phyloP scores from a whole-genome alignment of 495 filamentous ascomycete genomes.

The Mycothermus thermophilus region DNA sequence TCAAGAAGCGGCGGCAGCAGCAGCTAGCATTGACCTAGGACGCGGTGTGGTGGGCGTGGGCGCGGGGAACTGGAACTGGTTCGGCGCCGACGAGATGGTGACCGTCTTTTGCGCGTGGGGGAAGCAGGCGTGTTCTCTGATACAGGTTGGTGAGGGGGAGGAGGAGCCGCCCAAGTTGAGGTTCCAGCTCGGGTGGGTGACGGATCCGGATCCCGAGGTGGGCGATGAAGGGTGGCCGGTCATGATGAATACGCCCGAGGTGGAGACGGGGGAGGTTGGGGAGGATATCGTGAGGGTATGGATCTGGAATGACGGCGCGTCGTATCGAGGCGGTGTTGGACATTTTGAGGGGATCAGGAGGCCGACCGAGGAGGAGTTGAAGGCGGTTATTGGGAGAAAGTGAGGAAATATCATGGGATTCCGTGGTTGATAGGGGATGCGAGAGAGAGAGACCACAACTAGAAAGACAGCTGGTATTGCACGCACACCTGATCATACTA shows the following conservation, averaged over 20 bases:
- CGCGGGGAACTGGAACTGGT: not conserved
- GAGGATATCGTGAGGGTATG: slow-evolving; percentile 13
- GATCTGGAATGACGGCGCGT: slow-evolving; percentile 14
- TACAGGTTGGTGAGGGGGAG: not conserved
- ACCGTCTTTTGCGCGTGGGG: slow-evolving; percentile 9
- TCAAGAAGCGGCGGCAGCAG: not conserved
- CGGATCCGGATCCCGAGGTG: too few relatives aligned
- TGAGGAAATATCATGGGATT: not conserved
- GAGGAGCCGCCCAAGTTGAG: too few relatives aligned
- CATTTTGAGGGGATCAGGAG: slow-evolving; percentile 13
- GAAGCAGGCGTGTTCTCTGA: too few relatives aligned
- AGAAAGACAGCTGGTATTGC: not conserved
- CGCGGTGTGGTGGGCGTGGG: not conserved
- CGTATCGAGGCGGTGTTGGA: slow-evolving; percentile 8
- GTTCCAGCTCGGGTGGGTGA: slow-evolving; percentile 12
- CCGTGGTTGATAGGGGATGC: not conserved
- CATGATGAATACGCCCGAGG: slow-evolving; percentile 10
- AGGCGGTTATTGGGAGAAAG: not conserved
- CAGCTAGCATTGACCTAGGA: not conserved
- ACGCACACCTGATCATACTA: too few relatives aligned
- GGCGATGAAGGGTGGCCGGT: slow-evolving; percentile 10
- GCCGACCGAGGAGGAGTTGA: slow-evolving; percentile 3
- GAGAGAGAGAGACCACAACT: not conserved
- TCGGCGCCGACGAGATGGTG: slow-evolving; percentile 10
- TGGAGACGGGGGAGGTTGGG: slow-evolving; percentile 7